Evolutionary conservation across 768 basidiomycete species (phyloP).

Genomic region (Tubosaeta brunneosetosa): DNA sequence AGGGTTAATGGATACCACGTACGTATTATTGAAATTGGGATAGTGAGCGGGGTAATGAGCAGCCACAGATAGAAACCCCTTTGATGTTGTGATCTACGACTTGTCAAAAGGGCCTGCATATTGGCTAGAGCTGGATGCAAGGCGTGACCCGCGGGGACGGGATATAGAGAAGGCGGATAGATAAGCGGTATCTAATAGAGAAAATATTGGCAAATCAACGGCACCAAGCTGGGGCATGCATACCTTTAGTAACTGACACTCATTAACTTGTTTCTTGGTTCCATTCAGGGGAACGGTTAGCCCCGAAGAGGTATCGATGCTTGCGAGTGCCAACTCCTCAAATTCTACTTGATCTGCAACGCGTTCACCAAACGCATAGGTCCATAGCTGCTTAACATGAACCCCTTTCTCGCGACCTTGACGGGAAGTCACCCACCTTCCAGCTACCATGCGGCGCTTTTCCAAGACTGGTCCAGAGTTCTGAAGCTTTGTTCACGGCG

Average conservation of each 20-base stretch:
- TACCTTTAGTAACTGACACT: slow-evolving; percentile 17
- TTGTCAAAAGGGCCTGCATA: slow-evolving; percentile 46
- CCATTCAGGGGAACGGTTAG: slow-evolving; percentile 39
- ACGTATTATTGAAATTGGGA: slow-evolving; percentile 79
- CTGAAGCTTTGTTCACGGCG: slow-evolving; percentile 47
- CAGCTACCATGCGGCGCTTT: slow-evolving; percentile 61
- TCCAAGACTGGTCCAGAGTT: slow-evolving; percentile 64
- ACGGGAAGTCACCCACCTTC: slow-evolving; percentile 49
- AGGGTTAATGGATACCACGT: slow-evolving; percentile 25
- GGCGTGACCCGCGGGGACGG: slow-evolving; percentile 31
- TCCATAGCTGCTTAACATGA: slow-evolving; percentile 42
- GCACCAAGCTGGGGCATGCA: neutral
- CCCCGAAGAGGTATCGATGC: slow-evolving; percentile 64
- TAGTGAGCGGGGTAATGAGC: slow-evolving; percentile 61
- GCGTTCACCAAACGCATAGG: slow-evolving; percentile 61
- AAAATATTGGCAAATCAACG: neutral
- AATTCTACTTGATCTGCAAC: slow-evolving; percentile 71
- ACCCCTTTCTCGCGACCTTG: slow-evolving; percentile 4
- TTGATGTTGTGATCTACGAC: slow-evolving; percentile 58
- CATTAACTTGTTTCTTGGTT: slow-evolving; percentile 13
- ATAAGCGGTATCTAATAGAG: slow-evolving; percentile 47
- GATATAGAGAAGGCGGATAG: slow-evolving; percentile 50
- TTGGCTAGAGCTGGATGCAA: slow-evolving; percentile 39
- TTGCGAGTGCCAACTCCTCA: slow-evolving; percentile 73
- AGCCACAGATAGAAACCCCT: slow-evolving; percentile 66